Evolutionary conservation across 495 filamentous ascomycete genomes (phyloP).

Genomic region (Margaritispora aquatica): DNA sequence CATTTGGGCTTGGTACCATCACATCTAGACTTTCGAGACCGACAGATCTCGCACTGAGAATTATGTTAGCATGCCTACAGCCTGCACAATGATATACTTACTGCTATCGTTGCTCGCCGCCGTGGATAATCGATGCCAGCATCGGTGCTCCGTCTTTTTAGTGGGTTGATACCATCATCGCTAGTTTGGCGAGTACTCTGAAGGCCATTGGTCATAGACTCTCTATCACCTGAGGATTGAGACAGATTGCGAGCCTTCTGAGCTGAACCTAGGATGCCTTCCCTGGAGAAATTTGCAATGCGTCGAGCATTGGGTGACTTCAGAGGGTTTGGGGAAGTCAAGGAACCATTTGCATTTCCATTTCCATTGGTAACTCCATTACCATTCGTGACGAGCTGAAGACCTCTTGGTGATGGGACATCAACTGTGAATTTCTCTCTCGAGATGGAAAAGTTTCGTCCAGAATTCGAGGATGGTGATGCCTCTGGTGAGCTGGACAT

Average conservation of each 20-base stretch:
- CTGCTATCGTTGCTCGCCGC: slow-evolving; percentile 65
- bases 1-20: slow-evolving; percentile 81
- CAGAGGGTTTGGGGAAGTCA: slow-evolving; percentile 28
- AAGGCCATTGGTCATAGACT: slow-evolving; percentile 30
- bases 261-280: slow-evolving; percentile 52
- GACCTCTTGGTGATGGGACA: slow-evolving; percentile 14
- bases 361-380: slow-evolving; percentile 14
- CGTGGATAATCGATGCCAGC: slow-evolving; percentile 62
- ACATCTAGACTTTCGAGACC: slow-evolving; percentile 75
- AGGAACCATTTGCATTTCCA: slow-evolving; percentile 16
- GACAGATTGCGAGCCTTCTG: slow-evolving; percentile 50
- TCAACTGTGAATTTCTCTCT: slow-evolving; percentile 22
- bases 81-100: slow-evolving; percentile 34
- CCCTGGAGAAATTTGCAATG: slow-evolving; percentile 44
- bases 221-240: slow-evolving; percentile 39
- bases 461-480: slow-evolving; percentile 17
- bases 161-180: slow-evolving; percentile 46
- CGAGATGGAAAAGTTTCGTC: slow-evolving; percentile 20
- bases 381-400: slow-evolving; percentile 15
- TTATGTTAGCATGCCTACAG: slow-evolving; percentile 5
- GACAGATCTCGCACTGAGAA: slow-evolving; percentile 72
- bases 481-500: slow-evolving; percentile 23
- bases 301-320: slow-evolving; percentile 45
- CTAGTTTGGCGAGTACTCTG: slow-evolving; percentile 30
- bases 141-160: slow-evolving; percentile 61